Conservation (phyloP, 1,284 basidiomycete genomes). For the Rhodotorula sp. region DNA sequence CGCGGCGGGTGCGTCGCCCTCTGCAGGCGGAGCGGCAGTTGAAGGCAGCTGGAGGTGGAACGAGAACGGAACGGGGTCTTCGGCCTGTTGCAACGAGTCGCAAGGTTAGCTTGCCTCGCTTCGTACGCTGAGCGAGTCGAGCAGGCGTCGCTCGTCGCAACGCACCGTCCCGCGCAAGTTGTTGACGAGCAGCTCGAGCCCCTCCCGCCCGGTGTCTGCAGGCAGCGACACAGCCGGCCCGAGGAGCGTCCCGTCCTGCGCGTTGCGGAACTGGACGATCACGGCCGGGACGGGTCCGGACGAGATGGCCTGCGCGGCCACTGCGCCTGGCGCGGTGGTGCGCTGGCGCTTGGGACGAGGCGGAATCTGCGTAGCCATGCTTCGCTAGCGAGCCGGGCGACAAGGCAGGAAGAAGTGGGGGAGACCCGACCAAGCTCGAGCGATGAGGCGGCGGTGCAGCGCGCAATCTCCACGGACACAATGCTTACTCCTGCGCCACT, state of each 20-base stretch:
- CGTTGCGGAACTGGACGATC: slow-evolving; percentile 86
- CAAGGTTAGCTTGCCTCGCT: slow-evolving; percentile 7
- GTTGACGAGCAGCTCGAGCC: slow-evolving; percentile 80
- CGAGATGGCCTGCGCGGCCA: slow-evolving; percentile 11
- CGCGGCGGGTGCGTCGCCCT: slow-evolving; percentile 8
- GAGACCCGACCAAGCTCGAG: not conserved
- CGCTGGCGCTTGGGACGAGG: slow-evolving; percentile 39
- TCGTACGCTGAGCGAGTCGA: not conserved
- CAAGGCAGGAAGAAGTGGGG: not conserved
- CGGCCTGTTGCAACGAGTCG: slow-evolving; percentile 58
- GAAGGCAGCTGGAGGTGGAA: slow-evolving; percentile 72
- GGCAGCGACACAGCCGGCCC: slow-evolving; percentile 85
- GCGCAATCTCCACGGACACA: too few relatives aligned
- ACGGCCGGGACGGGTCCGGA: slow-evolving; percentile 62
- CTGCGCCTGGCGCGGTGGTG: slow-evolving; percentile 1
- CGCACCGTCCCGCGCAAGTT: slow-evolving; percentile 71
- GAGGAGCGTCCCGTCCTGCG: slow-evolving; percentile 74
- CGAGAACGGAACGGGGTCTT: slow-evolving; percentile 84
- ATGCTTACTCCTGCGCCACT: too few relatives aligned
- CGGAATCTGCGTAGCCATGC: slow-evolving; percentile 41
- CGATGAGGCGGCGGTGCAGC: too few relatives aligned
- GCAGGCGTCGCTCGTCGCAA: slow-evolving; percentile 10
- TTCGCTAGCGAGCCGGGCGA: not conserved
- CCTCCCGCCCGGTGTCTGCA: slow-evolving; percentile 80
- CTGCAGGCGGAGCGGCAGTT: not conserved